These are phyloP conservation scores for Globisporangium mamillatum DNA, from an alignment of 352 stramenopile species.

Conservation along the genomic window DNA sequence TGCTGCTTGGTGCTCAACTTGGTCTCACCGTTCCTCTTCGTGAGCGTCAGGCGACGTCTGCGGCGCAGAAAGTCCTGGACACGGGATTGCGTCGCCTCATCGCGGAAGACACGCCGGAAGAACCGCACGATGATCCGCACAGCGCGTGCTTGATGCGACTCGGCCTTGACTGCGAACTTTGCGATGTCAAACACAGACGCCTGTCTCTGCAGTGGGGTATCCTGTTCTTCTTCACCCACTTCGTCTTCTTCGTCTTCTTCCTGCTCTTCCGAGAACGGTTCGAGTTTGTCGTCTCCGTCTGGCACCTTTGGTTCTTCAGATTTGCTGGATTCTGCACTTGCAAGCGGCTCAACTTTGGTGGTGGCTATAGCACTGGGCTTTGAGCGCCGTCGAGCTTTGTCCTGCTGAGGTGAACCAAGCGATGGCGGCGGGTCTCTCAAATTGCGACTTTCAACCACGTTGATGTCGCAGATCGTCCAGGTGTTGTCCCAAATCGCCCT, in stretches of 20 bases:
- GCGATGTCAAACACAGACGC: slow-evolving; percentile 3
- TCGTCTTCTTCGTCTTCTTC: background rate
- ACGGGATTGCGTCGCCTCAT: slow-evolving; percentile 24
- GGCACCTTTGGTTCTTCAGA: background rate
- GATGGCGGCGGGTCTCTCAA: background rate
- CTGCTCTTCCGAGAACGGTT: background rate
- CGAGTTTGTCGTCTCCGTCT: background rate
- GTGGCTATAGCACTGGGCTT: background rate
- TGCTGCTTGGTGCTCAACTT: slow-evolving; percentile 43
- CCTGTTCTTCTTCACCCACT: background rate
- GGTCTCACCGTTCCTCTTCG: slow-evolving; percentile 15
- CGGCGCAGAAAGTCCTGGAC: slow-evolving; percentile 31
- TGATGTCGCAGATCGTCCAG: slow-evolving; percentile 22
- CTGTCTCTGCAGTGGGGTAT: background rate
- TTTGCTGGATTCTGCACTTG: background rate
- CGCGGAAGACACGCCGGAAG: slow-evolving; percentile 34
- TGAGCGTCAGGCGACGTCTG: slow-evolving; percentile 24
- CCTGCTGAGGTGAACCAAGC: background rate
- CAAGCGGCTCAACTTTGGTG: background rate
- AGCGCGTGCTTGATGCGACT: slow-evolving; percentile 34
- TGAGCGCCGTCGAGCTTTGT: background rate
- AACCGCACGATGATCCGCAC: slow-evolving; percentile 63
- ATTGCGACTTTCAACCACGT: background rate
- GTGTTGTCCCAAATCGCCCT: slow-evolving; percentile 14
- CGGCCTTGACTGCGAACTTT: slow-evolving; percentile 9